Evolutionary conservation across 164 flowering plant species (phyloP), one percentile per base, ranked within the genome.

Genomic region (Hamamelis virginiana): DNA sequence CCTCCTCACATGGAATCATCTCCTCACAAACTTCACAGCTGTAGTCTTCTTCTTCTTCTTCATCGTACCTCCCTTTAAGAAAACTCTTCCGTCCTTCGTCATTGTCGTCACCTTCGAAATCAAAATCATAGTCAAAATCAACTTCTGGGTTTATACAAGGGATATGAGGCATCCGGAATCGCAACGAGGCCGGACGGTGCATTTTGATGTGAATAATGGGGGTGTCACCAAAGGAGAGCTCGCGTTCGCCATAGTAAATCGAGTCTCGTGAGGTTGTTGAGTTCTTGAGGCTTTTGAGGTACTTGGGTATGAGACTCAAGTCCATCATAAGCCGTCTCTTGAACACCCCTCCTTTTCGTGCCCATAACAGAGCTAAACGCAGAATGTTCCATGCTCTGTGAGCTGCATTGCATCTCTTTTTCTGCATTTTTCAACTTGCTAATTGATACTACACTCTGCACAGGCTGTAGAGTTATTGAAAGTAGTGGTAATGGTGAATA

Each of bases 181-280:
- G 78, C 89, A 79, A 50, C 27, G 97, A 89, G 25, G 77, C 25
- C 0, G 89, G 83, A 0, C 89, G 79, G 62, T 81, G 86, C 84
- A 89, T 78, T 58, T 82, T 84, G 75, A 86, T 80, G 44, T 78
- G 84, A 58, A 94, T 70, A 28, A 85, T 51, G 0, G 98, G 98
- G 0, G 98, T 90, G 22, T 83, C 73, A 59, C 91, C 97, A 64
- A 94, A 91, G 27, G 98, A 91, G 68, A 91, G 83, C 80, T 94
- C 77, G 0, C 82, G 85, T 69, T 94, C 98, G 0, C 83, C 77
- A 62, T 87, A 88, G 21, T 60, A 51, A 38, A 83, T 50, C 1
- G 75, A 66, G 21, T 77, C 71, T 21, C 50, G 74, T 12, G 68
- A 23, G 3, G 65, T 10, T n/a, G n/a, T n/a, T n/a, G n/a, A n/a